phyloP scores from a whole-genome alignment of 305 asterid species.

The Fraxinus sp. region DNA sequence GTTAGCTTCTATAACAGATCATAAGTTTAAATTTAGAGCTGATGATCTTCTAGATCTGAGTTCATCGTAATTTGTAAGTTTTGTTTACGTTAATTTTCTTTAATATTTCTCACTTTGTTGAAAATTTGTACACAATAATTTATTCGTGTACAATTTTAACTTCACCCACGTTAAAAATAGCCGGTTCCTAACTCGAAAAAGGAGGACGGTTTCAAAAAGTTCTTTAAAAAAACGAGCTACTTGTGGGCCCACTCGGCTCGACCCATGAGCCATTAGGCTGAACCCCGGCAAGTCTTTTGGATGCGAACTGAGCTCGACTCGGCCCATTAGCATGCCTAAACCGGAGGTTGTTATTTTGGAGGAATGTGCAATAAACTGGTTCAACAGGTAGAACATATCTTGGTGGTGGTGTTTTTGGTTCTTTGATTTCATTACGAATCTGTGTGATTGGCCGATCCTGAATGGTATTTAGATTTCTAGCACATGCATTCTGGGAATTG shows the following conservation, averaged over 20 bases:
- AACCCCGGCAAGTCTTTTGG: background rate
- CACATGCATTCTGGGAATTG: background rate
- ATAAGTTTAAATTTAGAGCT: background rate
- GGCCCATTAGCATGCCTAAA: background rate
- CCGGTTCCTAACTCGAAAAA: background rate
- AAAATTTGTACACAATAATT: background rate
- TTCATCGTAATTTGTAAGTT: background rate
- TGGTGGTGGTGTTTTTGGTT: background rate
- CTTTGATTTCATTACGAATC: background rate
- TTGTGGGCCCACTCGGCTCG: background rate
- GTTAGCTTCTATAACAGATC: background rate
- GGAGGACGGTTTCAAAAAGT: background rate
- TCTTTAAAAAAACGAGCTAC: background rate
- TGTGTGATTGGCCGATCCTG: background rate
- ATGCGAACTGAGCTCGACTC: background rate
- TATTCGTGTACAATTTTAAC: too few species aligned
- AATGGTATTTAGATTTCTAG: background rate
- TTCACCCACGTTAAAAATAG: background rate
- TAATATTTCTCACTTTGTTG: background rate
- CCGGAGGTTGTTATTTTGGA: background rate
- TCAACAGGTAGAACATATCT: background rate
- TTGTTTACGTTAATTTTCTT: background rate
- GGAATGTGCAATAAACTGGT: background rate
- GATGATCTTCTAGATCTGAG: too few species aligned
- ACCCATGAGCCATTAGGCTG: background rate